Percentiles rank a stretch among this genome's conserved stretches.
phyloP scores from a whole-genome alignment of 495 filamentous ascomycete species.

The Aspergillus kassunensis region DNA sequence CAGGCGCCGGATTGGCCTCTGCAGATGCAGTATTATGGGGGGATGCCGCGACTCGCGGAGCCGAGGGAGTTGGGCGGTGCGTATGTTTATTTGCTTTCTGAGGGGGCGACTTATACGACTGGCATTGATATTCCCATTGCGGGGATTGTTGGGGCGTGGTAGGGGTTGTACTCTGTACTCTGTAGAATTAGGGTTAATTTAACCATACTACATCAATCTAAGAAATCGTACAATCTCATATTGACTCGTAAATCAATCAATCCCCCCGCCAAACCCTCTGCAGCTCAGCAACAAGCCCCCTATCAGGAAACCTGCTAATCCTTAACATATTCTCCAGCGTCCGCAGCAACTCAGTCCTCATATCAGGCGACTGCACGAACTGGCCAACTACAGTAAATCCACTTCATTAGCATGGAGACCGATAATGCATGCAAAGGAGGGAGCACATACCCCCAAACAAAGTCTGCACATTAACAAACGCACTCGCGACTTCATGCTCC shows the following conservation, averaged over 20 bases:
- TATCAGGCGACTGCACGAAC: conserved; percentile 9
- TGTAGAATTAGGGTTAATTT: not conserved
- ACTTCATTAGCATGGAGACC: not conserved
- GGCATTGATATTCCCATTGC: conserved; percentile 31
- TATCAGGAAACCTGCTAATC: conserved; percentile 9
- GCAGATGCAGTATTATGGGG: conserved; percentile 39
- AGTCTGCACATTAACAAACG: conserved; percentile 10
- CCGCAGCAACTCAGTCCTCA: conserved; percentile 1
- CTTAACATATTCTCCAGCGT: conserved; percentile 9
- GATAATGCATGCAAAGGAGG: not conserved
- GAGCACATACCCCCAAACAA: conserved; percentile 6
- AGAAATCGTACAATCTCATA: not conserved
- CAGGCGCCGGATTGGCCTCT: conserved; percentile 14
- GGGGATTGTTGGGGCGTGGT: conserved; percentile 39
- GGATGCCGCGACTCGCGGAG: conserved; percentile 26
- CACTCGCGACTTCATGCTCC: conserved; percentile 7
- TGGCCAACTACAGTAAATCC: conserved; percentile 7
- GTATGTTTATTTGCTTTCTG: conserved; percentile 26
- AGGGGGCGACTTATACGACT: conserved; percentile 26
- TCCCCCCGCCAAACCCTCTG: conserved; percentile 3
- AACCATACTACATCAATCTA: no score
- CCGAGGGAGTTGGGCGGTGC: conserved; percentile 28
- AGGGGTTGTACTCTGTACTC: not conserved
- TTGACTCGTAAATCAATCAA: not conserved
- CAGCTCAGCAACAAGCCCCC: conserved; percentile 10